Evolutionary conservation across 2,329 filamentous ascomycete species (phyloP).

Genomic region (Trichoderma brevicompactum): DNA sequence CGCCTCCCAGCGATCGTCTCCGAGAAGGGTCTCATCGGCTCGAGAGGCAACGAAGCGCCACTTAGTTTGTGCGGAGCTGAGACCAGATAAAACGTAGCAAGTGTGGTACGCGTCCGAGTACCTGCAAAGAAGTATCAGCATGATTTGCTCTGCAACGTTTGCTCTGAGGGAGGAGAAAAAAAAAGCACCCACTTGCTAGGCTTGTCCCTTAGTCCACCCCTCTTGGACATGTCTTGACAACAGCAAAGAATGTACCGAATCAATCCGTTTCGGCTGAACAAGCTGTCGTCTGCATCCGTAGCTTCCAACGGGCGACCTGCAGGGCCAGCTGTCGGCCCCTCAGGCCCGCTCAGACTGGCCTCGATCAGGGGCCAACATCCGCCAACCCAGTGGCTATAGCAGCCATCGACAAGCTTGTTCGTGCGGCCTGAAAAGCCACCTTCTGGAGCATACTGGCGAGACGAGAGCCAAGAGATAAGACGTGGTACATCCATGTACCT

Average conservation of each 20-base stretch:
- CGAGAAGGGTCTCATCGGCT: conserved; percentile 41
- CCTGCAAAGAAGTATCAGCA: conserved; percentile 47
- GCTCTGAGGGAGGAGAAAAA: background rate
- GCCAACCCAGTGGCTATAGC: conserved; percentile 98
- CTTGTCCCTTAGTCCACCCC: conserved; percentile 90
- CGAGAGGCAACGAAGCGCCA: conserved; percentile 52
- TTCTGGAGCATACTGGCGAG: conserved; percentile 87
- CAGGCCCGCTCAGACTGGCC: conserved; percentile 68
- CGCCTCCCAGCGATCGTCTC: conserved; percentile 51
- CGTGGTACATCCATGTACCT: conserved; percentile 77
- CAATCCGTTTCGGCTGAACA: conserved; percentile 84
- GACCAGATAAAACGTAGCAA: conserved; percentile 85
- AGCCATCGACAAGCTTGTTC: conserved; percentile 97
- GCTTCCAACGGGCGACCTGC: conserved; percentile 38
- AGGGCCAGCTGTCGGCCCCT: conserved; percentile 38
- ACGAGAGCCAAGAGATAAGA: conserved; percentile 85
- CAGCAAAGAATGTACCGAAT: conserved; percentile 89
- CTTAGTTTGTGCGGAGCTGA: conserved; percentile 79
- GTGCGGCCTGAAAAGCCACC: conserved; percentile 92
- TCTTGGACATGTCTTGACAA: conserved; percentile 72
- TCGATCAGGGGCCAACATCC: conserved; percentile 92
- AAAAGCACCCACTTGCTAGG: conserved; percentile 73
- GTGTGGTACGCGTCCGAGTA: conserved; percentile 88
- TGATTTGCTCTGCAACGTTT: conserved; percentile 17
- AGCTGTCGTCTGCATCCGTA: conserved; percentile 46